These are phyloP conservation scores for Mucor irregularis DNA, from an alignment of 371 early-diverging fungal genomes.

Conservation along the genomic window DNA sequence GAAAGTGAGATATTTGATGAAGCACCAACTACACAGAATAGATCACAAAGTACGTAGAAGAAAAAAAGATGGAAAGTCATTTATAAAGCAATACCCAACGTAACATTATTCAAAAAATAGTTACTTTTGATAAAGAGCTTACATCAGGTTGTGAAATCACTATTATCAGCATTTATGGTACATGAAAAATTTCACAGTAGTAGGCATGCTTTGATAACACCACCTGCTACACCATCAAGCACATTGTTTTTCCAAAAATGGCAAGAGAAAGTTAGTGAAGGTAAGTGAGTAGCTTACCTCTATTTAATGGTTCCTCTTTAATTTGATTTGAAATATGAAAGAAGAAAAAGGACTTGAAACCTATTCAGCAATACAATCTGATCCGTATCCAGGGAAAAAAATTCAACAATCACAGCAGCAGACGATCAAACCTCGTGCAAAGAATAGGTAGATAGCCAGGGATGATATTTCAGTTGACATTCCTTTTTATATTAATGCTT, in stretches of 20 bases:
- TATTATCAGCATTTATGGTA: background rate
- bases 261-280: too few relatives aligned
- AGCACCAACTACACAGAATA: background rate
- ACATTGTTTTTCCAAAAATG: too few relatives aligned
- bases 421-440: too few relatives aligned
- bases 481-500: constrained; percentile 3
- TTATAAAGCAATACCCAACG: too few relatives aligned
- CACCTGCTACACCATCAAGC: constrained; percentile 9
- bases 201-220: constrained; percentile 3
- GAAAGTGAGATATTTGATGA: constrained; percentile 6
- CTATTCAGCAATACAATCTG: background rate
- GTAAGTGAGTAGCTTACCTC: too few relatives aligned
- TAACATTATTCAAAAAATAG: too few relatives aligned
- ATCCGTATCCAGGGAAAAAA: background rate
- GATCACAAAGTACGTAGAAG: background rate
- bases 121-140: background rate
- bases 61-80: background rate
- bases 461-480: constrained; percentile 8
- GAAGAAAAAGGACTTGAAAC: background rate
- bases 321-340: too few relatives aligned
- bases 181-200: background rate
- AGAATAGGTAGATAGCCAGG: constrained; percentile 1
- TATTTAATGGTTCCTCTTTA: too few relatives aligned
- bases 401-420: too few relatives aligned
- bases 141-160: constrained; percentile 9